Base-by-base conservation (phyloP, 192 early-diverging fungal genomes). In the Coemansia guatemalensis region DNA sequence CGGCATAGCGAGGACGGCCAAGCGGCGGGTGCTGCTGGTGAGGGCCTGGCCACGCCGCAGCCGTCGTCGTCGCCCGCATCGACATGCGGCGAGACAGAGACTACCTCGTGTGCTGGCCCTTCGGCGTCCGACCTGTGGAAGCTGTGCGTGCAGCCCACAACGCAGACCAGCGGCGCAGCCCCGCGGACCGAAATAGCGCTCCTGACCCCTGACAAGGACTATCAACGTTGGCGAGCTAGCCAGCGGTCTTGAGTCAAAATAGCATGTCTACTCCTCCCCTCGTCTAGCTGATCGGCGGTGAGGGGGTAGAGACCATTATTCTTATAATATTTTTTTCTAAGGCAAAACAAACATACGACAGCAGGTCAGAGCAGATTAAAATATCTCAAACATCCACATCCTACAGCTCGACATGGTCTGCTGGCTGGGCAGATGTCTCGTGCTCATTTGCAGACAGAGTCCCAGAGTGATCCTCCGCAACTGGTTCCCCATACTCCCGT, bases 171-270 rank as follows among this genome's bases (percentile, higher is more conserved):
- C 12, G 33, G 56, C 0, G 53, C 26, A 3, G 48, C 39, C 18
- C 20, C 25, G 26, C 53, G 18, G 58, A 44, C 62, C 26, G 56
- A 68, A 33, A 64, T 80, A 32, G 44, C 62, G 7, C 54, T 80
- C 20, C 56, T 80, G 44, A 80, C 77, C 25, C 77, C 72, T 0
- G 77, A 80, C 51, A 17, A 26, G 12, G 77, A 74, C 58, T 71
- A 68, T 30, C 14, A 60, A 14, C 35, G 56, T 9, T 80, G 77
- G 77, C 66, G 49, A 6, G 60, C 67, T 2, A 57, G 48, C 25
- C 56, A 59, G 23, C 53, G 62, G 47, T 48, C 47, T 22, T 12
- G 39, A 44, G 39, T 51, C 48, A 49, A 61, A 22, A 24, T 18
- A 65, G 14, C 8, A 44, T 4, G 29, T 30, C 29, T 4, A 30